Evolutionary conservation across 257 asterid genomes (phyloP).

Genomic region (Solanum clarkiae): DNA sequence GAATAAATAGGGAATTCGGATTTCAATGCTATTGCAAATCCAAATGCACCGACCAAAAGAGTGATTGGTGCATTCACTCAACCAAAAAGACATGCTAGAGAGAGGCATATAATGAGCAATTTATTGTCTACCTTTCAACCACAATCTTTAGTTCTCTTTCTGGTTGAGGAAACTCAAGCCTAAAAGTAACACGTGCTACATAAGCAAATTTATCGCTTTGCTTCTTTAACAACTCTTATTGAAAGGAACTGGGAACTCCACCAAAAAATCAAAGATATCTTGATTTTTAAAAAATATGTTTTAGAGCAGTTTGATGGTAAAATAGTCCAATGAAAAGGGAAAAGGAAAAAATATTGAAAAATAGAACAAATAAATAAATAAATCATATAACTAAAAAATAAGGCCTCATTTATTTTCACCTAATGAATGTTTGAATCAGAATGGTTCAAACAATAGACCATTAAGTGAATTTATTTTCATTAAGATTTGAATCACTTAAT

Average conservation of each 20-base stretch:
- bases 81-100: not conserved
- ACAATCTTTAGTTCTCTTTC: not conserved
- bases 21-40: not conserved
- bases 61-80: not conserved
- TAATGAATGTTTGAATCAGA: too few species aligned
- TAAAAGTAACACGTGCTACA: not conserved
- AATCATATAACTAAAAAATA: not conserved
- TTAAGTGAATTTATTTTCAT: too few species aligned
- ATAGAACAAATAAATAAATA: not conserved
- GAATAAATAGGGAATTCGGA: not conserved
- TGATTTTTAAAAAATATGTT: not conserved
- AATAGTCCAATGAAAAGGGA: not conserved
- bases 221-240: not conserved
- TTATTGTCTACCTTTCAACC: constrained; percentile 2
- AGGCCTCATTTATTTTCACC: not conserved
- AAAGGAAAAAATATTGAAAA: not conserved
- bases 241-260: not conserved
- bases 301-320: not conserved
- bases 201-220: not conserved
- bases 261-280: not conserved
- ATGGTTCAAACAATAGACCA: too few species aligned
- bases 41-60: not conserved
- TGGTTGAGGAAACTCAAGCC: not conserved
- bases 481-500: too few species aligned
- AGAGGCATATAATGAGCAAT: not conserved